A percentile compares a stretch with the other conserved stretches of the same genome.
Evolutionary conservation across 1,139 yeast species (phyloP).

Genomic region (Protomyces inundatus): DNA sequence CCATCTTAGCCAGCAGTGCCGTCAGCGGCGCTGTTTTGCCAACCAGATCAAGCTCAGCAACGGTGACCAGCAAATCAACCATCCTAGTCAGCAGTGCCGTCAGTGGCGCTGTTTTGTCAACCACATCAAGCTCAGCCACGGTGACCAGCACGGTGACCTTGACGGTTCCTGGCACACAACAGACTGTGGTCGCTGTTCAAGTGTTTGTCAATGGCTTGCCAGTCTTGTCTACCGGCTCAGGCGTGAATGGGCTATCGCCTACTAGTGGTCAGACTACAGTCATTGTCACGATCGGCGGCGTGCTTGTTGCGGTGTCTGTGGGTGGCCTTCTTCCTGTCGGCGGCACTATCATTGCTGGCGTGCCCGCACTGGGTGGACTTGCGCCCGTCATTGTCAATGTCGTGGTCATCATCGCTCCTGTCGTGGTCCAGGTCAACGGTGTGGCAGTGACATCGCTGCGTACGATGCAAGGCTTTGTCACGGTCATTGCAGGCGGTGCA

Average conservation of each 20-base stretch:
- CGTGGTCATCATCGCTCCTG: background rate
- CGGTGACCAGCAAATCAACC: no score
- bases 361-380: background rate
- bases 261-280: background rate
- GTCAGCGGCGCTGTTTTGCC: no score
- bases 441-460: background rate
- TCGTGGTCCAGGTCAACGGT: background rate
- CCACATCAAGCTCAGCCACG: background rate
- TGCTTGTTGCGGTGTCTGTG: background rate
- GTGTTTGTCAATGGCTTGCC: background rate
- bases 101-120: background rate
- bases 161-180: background rate
- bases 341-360: background rate
- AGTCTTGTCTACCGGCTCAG: background rate
- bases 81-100: background rate
- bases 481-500: background rate
- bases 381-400: background rate
- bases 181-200: background rate
- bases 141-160: background rate
- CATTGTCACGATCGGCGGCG: background rate
- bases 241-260: background rate
- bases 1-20: no score
- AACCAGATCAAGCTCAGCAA: no score
- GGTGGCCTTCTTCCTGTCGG: background rate
- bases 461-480: background rate